Base-by-base conservation (phyloP, 495 filamentous ascomycete genomes). In the Hypoxylon crocopeplum region DNA sequence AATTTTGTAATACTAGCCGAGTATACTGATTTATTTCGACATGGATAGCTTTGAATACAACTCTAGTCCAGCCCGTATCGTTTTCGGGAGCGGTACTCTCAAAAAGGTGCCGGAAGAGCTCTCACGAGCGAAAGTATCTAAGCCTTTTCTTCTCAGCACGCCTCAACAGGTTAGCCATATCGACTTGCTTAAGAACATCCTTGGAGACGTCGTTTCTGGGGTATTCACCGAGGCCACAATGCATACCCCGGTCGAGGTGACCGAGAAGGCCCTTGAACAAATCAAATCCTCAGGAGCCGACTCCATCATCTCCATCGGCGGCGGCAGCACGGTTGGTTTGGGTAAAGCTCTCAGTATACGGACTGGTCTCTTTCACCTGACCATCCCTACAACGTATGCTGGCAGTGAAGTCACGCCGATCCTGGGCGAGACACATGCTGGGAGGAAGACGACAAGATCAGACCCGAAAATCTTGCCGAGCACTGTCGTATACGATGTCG, bases 381-480 rank as follows among this genome's bases (percentile, higher is more conserved):
- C 83, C 45, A 84, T 88, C 32, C 84, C 86, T 10, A 89, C 86
- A 10, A 88, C 86, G 0, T 89, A 89, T 70, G 83, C 86, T 3
- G 86, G 85, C 5, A 86, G 84, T 51, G 86, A 88, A 66, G 87
- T 88, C 77, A 88, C 86, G 1, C 83, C 86, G 0, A 87, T 88
- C 41, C 71, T 89, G 27, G 85, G 86, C 1, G 86, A 89, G 72
- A 88, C 86, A 0, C 79, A 78, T 34, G 76, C 84, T 47, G 85
- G 85, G 1, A 61, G 79, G 66, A 88, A 89, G 72, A 86, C 82
- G 53, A 88, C 86, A 27, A 73, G 81, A n/a, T 80, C 77, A 7
- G 85, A 87, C 64, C 82, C 82, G 0, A 84, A 82, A 67, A 89
- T 89, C 56, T 68, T 88, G 39, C 86, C 86, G 0, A 81, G 79